Evolutionary conservation across 116 monocot genomes (phyloP), one percentile per base, ranked within the genome.

Genomic region (Thalassia testudinum): DNA sequence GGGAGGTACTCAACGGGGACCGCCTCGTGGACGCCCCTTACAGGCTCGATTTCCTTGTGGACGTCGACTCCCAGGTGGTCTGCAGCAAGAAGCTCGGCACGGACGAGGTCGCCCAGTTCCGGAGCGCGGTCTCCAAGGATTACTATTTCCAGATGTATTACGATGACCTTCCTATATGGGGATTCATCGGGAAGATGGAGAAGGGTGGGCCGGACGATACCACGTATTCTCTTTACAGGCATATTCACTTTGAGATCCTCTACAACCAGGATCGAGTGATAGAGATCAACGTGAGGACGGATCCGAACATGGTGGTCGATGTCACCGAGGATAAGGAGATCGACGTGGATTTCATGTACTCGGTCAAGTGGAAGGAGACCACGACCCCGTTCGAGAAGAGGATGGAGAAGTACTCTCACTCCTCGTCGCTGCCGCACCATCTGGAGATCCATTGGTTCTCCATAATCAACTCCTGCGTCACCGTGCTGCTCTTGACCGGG

Each of bases 361-460:
- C 80, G 0, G 80, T 68, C 23, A 75, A 72, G 47, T 80, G 80
- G 80, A 75, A 69, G 53, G 65, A 68, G 60, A 80, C 80, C 8
- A 45, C 45, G 21, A 68, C 64, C 29, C 65, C 71, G 1, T 80
- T 80, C 62, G 80, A 80, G 62, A 72, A 69, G 62, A 75, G 80
- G 62, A 80, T 80, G 80, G 80, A 80, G 37, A 75, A 75, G 62
- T 80, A 80, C 53, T 75, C 72, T 23, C 71, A 75, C 40, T 53
- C 70, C 6, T 79, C 79, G 50, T 73, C 73, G 3, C 38, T 67
- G 58, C 67, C 71, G 14, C 80, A 75, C 55, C 80, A 80, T 54
- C 60, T 80, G 30, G 80, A 83, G 56, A 83, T 89, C 44, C 89
- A 80, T 34, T 83, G 83, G 77, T 83, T 89, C 64, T 89, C 89